Evolutionary conservation across 2,329 filamentous ascomycete genomes (phyloP).

Genomic region (Chalaropsis thielavioides): DNA sequence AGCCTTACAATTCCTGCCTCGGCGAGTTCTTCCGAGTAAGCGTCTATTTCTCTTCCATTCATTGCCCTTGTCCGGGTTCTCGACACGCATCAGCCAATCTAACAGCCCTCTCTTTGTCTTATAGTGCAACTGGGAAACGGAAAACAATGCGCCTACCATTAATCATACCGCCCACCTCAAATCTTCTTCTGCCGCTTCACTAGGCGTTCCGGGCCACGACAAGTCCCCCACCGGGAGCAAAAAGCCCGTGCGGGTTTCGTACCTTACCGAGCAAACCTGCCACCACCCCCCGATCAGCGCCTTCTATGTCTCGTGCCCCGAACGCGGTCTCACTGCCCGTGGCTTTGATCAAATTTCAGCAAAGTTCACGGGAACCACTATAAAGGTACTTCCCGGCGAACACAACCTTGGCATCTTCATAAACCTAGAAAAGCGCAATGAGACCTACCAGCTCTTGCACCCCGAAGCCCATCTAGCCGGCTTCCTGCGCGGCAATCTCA

Average conservation of each 20-base stretch:
- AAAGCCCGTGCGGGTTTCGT: constrained; percentile 64
- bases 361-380: constrained; percentile 91
- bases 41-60: constrained; percentile 20
- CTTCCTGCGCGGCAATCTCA: constrained; percentile 71
- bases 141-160: constrained; percentile 59
- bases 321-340: constrained; percentile 72
- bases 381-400: constrained; percentile 80
- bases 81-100: neutral
- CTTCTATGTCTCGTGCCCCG: constrained; percentile 83
- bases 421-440: constrained; percentile 63
- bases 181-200: constrained; percentile 34
- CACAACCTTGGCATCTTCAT: constrained; percentile 96
- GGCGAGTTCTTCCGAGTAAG: constrained; percentile 92
- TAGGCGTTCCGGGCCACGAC: constrained; percentile 37
- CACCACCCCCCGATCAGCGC: constrained; percentile 96
- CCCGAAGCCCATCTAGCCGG: constrained; percentile 87
- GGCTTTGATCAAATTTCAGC: constrained; percentile 95
- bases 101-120: neutral
- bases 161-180: constrained; percentile 33
- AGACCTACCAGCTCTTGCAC: constrained; percentile 91
- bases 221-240: constrained; percentile 30
- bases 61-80: neutral
- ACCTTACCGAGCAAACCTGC: constrained; percentile 92
- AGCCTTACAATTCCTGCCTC: constrained; percentile 93
- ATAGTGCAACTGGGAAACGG: constrained; percentile 88